Percentiles rank a stretch among this genome's conserved stretches.
Conservation (phyloP, 2,329 filamentous ascomycete species). For the Xylariaceae sp. region DNA sequence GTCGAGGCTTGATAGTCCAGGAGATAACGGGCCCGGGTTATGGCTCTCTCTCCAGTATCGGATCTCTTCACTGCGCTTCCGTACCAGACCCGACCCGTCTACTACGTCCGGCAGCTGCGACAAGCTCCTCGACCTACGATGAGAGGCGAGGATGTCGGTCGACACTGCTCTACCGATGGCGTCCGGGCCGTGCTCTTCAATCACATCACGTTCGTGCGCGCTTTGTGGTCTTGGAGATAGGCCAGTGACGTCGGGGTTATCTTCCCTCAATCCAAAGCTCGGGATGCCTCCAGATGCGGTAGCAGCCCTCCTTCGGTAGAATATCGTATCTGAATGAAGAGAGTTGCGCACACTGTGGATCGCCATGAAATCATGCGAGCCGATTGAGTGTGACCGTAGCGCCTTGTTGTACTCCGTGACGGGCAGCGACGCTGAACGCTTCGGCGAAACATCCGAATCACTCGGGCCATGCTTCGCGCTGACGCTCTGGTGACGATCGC, state of each 20-base stretch:
- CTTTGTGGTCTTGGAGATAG: slow-evolving; percentile 59
- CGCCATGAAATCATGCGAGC: slow-evolving; percentile 48
- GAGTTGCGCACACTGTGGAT: slow-evolving; percentile 52
- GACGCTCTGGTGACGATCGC: slow-evolving; percentile 45
- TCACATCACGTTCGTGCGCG: slow-evolving; percentile 44
- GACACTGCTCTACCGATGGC: slow-evolving; percentile 60
- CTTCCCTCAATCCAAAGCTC: slow-evolving; percentile 33
- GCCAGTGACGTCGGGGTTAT: slow-evolving; percentile 43
- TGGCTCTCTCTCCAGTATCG: slow-evolving; percentile 60
- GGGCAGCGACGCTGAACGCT: slow-evolving; percentile 54
- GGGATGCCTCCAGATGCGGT: slow-evolving; percentile 39
- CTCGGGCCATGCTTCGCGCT: slow-evolving; percentile 33
- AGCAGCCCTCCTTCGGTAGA: slow-evolving; percentile 36
- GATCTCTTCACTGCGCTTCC: slow-evolving; percentile 58
- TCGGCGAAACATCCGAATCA: slow-evolving; percentile 36
- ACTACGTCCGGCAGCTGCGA: slow-evolving; percentile 46
- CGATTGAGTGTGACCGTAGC: slow-evolving; percentile 56
- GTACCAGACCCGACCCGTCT: slow-evolving; percentile 30
- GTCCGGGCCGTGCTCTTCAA: slow-evolving; percentile 39
- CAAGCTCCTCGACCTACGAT: slow-evolving; percentile 55
- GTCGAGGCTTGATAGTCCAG: slow-evolving; percentile 43
- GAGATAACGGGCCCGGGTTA: slow-evolving; percentile 45
- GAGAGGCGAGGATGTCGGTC: slow-evolving; percentile 43
- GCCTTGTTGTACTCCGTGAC: slow-evolving; percentile 57
- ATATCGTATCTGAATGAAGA: slow-evolving; percentile 40